phyloP scores from a whole-genome alignment of 257 asterid species.

The Osmanthus fragrans region DNA sequence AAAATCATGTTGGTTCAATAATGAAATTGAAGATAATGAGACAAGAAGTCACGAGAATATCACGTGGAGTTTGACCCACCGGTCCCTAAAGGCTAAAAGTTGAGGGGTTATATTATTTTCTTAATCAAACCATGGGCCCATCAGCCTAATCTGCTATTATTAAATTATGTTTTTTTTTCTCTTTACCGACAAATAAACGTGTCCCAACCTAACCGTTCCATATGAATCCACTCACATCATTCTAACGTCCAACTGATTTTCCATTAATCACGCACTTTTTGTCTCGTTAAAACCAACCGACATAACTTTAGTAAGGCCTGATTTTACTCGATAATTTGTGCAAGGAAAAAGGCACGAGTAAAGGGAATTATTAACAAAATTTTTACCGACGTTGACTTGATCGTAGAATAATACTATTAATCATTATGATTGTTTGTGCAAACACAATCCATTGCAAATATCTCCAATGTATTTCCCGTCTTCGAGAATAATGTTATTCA shows the following conservation, averaged over 20 bases:
- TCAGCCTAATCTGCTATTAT: not conserved
- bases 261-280: slow-evolving; percentile 24
- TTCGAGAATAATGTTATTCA: too few species aligned
- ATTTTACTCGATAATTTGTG: not conserved
- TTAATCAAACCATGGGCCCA: not conserved
- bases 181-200: slow-evolving; percentile 41
- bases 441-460: not conserved
- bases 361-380: too few species aligned
- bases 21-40: not conserved
- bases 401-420: too few species aligned
- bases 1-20: slow-evolving; percentile 7
- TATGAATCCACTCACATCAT: slow-evolving; percentile 1
- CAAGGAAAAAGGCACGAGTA: too few species aligned
- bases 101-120: not conserved
- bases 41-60: slow-evolving; percentile 28
- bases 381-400: too few species aligned
- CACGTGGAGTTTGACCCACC: slow-evolving; percentile 63
- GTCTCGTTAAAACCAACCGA: slow-evolving; percentile 18
- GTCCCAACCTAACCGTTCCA: slow-evolving; percentile 24
- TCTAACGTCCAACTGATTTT: slow-evolving; percentile 27
- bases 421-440: not conserved
- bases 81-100: not conserved
- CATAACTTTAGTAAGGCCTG: not conserved
- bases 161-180: too few species aligned
- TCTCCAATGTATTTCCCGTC: too few species aligned